phyloP scores from a whole-genome alignment of 2,329 filamentous ascomycete species.

The Colletotrichum trifolii region DNA sequence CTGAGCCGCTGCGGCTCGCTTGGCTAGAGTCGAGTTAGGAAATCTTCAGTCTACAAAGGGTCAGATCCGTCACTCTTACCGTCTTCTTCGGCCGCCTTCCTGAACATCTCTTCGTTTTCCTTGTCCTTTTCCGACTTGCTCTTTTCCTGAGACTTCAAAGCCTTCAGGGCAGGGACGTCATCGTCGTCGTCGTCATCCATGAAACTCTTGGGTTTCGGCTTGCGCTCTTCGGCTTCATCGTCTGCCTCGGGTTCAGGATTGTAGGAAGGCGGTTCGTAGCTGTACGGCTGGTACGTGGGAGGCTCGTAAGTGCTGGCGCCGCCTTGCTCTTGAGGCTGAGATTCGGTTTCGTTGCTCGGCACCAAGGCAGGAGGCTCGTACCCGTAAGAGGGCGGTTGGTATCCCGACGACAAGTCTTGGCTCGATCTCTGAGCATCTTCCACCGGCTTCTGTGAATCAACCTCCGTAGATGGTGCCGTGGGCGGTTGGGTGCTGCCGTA shows the following conservation, averaged over 20 bases:
- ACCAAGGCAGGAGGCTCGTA: slow-evolving; percentile 61
- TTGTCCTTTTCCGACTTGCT: slow-evolving; percentile 76
- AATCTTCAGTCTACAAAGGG: not conserved
- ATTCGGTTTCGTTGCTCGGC: slow-evolving; percentile 44
- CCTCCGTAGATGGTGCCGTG: slow-evolving; percentile 1
- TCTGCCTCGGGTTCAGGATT: slow-evolving; percentile 62
- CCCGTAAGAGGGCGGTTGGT: slow-evolving; percentile 61
- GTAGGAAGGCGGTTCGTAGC: slow-evolving; percentile 68
- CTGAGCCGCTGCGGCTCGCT: slow-evolving; percentile 65
- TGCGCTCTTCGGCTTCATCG: slow-evolving; percentile 62
- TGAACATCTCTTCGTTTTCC: slow-evolving; percentile 87
- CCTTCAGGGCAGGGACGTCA: slow-evolving; percentile 64
- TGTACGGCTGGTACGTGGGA: slow-evolving; percentile 69
- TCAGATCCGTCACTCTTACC: slow-evolving; percentile 55
- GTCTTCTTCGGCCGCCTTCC: slow-evolving; percentile 82
- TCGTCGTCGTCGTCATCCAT: slow-evolving; percentile 87
- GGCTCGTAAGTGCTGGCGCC: slow-evolving; percentile 66
- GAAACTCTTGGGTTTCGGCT: slow-evolving; percentile 79
- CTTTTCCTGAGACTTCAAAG: slow-evolving; percentile 64
- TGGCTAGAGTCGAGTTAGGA: slow-evolving; percentile 57
- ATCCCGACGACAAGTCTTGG: slow-evolving; percentile 44
- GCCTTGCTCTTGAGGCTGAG: slow-evolving; percentile 43
- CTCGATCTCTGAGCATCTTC: slow-evolving; percentile 1
- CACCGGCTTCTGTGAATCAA: not conserved
- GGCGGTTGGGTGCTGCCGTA: slow-evolving; percentile 27